Conservation (phyloP, 1,284 basidiomycete species). For the Waitea zeae region DNA sequence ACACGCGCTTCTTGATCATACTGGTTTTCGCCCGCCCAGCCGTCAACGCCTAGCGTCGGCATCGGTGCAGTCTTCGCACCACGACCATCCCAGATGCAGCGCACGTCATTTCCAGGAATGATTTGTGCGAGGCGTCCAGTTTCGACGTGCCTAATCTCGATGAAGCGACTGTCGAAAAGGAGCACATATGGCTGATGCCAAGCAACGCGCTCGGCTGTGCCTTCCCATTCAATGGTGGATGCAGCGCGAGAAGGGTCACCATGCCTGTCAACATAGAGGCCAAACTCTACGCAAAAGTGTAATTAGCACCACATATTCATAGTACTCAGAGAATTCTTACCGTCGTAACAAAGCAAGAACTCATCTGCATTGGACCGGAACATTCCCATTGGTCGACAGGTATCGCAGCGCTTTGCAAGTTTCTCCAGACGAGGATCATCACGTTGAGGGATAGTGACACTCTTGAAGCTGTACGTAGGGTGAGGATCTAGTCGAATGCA, state of each 20-base stretch:
- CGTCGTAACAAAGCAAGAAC: conserved; percentile 87
- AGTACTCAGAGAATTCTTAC: conserved; percentile 22
- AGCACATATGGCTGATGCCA: conserved; percentile 83
- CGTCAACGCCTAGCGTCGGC: conserved; percentile 20
- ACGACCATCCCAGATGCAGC: conserved; percentile 79
- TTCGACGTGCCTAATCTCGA: conserved; percentile 80
- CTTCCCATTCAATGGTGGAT: conserved; percentile 88
- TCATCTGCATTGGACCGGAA: conserved; percentile 80
- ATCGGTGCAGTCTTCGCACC: conserved; percentile 25
- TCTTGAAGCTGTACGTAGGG: conserved; percentile 51
- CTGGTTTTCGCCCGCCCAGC: conserved; percentile 22
- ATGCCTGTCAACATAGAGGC: conserved; percentile 78
- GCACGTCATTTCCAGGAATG: conserved; percentile 66
- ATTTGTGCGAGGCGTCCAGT: conserved; percentile 83
- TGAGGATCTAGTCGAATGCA: conserved; percentile 1
- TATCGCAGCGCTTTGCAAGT: conserved; percentile 70
- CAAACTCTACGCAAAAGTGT: conserved; percentile 52
- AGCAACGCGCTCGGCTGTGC: conserved; percentile 73
- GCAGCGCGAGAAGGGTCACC: conserved; percentile 65
- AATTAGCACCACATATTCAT: neutral
- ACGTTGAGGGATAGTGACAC: conserved; percentile 70
- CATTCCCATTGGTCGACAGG: conserved; percentile 77
- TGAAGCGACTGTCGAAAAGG: conserved; percentile 82
- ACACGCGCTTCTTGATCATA: conserved; percentile 55
- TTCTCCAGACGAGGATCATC: conserved; percentile 61